Evolutionary conservation across 768 basidiomycete species (phyloP), one percentile per base, ranked within the genome.

Genomic region (Termitomyces sp.): DNA sequence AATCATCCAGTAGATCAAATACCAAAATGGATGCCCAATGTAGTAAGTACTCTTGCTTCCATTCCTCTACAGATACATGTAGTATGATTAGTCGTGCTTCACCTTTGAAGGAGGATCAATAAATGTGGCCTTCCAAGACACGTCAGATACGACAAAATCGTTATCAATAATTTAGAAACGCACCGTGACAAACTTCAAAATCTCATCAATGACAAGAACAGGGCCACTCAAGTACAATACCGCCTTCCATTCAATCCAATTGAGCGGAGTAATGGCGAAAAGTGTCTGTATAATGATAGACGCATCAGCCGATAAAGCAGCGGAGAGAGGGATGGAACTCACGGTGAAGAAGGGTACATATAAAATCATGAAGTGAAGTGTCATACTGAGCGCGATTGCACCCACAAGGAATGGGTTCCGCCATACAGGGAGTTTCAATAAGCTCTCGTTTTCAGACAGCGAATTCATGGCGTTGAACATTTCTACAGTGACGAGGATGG

Each of bases 401-500:
- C 73, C 93, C 40, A 96, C 92, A 18, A 98, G 86, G 81, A 88
- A 98, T 57, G 85, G 86, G 72, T 99, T 99, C 74, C 87, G 89
- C 96, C 96, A 99, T 24, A 97, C 72, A 3, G 96, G 96, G 44
- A 99, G 76, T 33, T 82, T 81, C 51, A 99, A 74, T 59, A 99
- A 74, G 60, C 91, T 93, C 77, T 98, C 96, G 72, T 97, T 98
- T 76, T 99, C 96, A 20, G 94, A 96, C 24, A 99, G 79, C 56
- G 95, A 98, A 74, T 98, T 98, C 89, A 95, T 93, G 36, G 93
- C 93, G 73, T 96, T 96, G 79, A 94, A 94, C 93, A 96, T 96
- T 74, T 96, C 93, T 54, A 96, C 86, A 2, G 89, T 95, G 56
- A 99, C 96, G 49, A 99, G 82, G 67, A 98, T 94, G 27, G 96